phyloP scores from a whole-genome alignment of 352 stramenopile genomes.

The Blastocystis sp. region DNA sequence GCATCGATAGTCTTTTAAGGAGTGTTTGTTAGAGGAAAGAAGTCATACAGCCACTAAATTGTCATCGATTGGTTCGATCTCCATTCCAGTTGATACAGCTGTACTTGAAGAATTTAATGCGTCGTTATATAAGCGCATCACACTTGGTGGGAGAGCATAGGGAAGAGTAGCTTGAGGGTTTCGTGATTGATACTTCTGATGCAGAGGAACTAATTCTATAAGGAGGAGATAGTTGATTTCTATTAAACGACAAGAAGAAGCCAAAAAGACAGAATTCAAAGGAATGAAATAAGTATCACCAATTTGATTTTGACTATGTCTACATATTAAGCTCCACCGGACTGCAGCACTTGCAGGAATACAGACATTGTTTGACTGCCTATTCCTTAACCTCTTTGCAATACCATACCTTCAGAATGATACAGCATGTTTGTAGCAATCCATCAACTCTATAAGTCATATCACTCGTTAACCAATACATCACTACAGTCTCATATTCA shows the following conservation, averaged over 20 bases:
- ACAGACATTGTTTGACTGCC: background rate
- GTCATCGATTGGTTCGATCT: slow-evolving; percentile 23
- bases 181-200: background rate
- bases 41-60: background rate
- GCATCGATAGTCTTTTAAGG: background rate
- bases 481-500: background rate
- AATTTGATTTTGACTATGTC: slow-evolving; percentile 11
- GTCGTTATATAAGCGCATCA: background rate
- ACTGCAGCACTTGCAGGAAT: background rate
- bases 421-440: slow-evolving; percentile 28
- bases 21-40: slow-evolving; percentile 18
- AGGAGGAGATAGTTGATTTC: slow-evolving; percentile 31
- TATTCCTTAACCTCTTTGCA: background rate
- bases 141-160: slow-evolving; percentile 25
- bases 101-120: background rate
- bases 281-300: background rate
- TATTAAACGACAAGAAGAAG: slow-evolving; percentile 1
- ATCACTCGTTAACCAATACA: background rate
- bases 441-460: slow-evolving; percentile 20
- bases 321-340: background rate
- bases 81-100: background rate
- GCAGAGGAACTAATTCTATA: slow-evolving; percentile 14
- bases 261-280: background rate
- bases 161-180: background rate
- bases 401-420: slow-evolving; percentile 17